Conservation (phyloP, 768 basidiomycete species). For the Lactifluus echinatus region DNA sequence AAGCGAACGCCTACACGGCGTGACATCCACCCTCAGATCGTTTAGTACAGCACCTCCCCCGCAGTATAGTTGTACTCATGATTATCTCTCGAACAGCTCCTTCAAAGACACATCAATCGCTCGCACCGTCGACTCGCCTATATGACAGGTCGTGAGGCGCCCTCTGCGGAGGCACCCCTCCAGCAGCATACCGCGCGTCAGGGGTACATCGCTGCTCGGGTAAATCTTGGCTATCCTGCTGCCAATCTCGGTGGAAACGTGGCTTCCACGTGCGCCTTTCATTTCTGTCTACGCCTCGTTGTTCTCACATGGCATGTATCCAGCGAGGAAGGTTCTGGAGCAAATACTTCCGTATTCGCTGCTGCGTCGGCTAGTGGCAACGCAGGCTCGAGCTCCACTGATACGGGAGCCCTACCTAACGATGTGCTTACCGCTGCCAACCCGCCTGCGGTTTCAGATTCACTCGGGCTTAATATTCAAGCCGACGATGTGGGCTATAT, state of each 20-base stretch:
- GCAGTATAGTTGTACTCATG: too few relatives aligned
- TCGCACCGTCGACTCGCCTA: constrained; percentile 54
- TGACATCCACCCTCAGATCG: constrained; percentile 34
- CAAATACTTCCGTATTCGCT: constrained; percentile 13
- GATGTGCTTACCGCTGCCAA: constrained; percentile 37
- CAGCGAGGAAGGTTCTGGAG: not conserved
- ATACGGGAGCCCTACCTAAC: constrained; percentile 29
- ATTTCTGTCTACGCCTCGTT: not conserved
- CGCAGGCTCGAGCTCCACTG: constrained; percentile 30
- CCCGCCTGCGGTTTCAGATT: constrained; percentile 37
- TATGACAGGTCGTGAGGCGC: constrained; percentile 52
- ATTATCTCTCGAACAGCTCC: constrained; percentile 33
- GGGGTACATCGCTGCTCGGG: not conserved
- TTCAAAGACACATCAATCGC: constrained; percentile 67
- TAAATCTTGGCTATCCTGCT: not conserved
- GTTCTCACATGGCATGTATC: not conserved
- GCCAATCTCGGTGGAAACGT: constrained; percentile 10
- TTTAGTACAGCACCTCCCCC: too few relatives aligned
- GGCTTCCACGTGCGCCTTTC: not conserved
- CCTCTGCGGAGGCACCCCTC: constrained; percentile 40
- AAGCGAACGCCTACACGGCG: constrained; percentile 28
- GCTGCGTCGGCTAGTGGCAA: constrained; percentile 16
- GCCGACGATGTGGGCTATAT: constrained; percentile 47
- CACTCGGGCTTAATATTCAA: constrained; percentile 66
- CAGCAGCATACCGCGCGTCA: constrained; percentile 37